phyloP scores from a whole-genome alignment of 805 yeast genomes.

The Zygoascus ofunaensis region DNA sequence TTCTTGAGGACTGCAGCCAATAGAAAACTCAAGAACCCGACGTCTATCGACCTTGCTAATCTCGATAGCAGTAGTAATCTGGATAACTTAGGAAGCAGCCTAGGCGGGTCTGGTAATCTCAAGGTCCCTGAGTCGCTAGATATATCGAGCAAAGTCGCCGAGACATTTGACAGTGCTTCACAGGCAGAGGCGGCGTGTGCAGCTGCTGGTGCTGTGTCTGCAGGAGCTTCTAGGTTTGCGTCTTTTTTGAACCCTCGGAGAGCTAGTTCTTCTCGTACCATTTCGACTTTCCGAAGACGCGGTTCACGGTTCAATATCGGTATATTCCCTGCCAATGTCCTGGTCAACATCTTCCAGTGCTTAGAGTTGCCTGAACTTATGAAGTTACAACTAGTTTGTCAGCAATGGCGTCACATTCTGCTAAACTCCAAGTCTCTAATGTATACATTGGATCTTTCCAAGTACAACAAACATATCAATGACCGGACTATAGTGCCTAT shows the following conservation, averaged over 20 bases:
- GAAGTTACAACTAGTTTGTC: constrained; percentile 49
- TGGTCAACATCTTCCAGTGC: constrained; percentile 44
- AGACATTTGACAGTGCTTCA: background rate
- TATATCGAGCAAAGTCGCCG: background rate
- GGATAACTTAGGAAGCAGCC: background rate
- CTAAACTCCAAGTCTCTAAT: constrained; percentile 48
- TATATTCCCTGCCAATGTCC: constrained; percentile 51
- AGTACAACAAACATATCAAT: constrained; percentile 52
- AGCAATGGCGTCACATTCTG: constrained; percentile 60
- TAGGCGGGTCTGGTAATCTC: background rate
- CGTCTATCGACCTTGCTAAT: too few species aligned
- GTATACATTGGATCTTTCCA: constrained; percentile 45
- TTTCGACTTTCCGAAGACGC: constrained; percentile 28
- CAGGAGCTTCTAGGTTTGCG: constrained; percentile 3
- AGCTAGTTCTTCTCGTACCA: background rate
- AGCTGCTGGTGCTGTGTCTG: background rate
- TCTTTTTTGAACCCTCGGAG: background rate
- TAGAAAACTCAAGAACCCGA: background rate
- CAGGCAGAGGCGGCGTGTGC: constrained; percentile 2
- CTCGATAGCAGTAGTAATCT: background rate
- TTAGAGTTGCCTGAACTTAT: constrained; percentile 51
- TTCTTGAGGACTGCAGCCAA: constrained; percentile 47
- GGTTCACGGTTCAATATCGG: constrained; percentile 51
- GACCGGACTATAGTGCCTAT: constrained; percentile 50
- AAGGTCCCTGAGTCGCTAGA: background rate